Base-by-base conservation (phyloP, 2,329 filamentous ascomycete species). In the Aspergillus intermedius region DNA sequence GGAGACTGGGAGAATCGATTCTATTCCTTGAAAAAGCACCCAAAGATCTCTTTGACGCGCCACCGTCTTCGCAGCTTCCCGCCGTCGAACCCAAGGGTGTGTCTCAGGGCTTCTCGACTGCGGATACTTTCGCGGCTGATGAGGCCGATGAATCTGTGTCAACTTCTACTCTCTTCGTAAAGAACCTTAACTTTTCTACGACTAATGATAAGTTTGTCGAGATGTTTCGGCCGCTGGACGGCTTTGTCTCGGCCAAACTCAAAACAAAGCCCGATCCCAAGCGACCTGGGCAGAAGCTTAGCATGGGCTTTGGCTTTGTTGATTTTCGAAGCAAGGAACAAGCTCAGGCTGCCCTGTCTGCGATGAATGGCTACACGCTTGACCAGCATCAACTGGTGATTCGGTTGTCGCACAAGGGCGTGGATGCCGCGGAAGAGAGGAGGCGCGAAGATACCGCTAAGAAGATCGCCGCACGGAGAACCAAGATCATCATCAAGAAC, bases 401-500 rank as follows among this genome's bases (percentile, higher is more conserved):
- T 54, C 89, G 88, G 70, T 82, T 86, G 41, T 95, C 91, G 5
- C 89, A 96, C 73, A 90, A 86, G 68, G 88, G 87, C 17, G 77
- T 84, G 49, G 91, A 97, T 71, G 89, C 89, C 15, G 91, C 88
- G 2, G 89, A 95, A 65, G 88, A 95, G 70, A 82, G 87, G 56
- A 83, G 86, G 55, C 86, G 85, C 57, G 86, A 91, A 57, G 90
- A 97, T 63, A 82, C 80, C 55, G 83, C 86, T 45, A 94, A 90
- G 77, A 94, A 91, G 70, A 73, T 81, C 45, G 83, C 87, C 21
- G 80, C 80, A 13, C 82, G 84, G 64, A 81, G 83, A 57, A 96
- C 91, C 43, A 97, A 97, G 78, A 86, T 98, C 64, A 85, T 97
- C 70, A 86, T 98, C 75, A 98, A 97, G 77, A 98, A 98, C 75